These are phyloP conservation scores for Flaveria brownii DNA, from an alignment of 129 eudicot genomes.

Conservation along the genomic window DNA sequence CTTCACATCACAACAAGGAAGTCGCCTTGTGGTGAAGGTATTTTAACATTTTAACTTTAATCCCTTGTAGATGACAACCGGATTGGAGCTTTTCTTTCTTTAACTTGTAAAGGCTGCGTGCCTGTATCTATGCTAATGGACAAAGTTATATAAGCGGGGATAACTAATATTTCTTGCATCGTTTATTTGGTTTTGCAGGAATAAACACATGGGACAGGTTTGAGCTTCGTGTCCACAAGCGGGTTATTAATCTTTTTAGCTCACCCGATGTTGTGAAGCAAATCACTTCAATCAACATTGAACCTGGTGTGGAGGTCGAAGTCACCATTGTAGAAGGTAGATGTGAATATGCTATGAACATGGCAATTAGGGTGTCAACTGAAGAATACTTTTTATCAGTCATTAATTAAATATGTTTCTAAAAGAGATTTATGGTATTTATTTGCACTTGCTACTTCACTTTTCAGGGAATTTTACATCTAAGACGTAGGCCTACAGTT, in stretches of 20 bases:
- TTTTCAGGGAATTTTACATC: conserved; percentile 83
- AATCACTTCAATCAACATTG: conserved; percentile 85
- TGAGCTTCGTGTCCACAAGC: conserved; percentile 92
- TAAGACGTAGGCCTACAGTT: conserved; percentile 93
- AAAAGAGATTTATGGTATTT: conserved; percentile 26
- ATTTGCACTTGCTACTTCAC: conserved; percentile 48
- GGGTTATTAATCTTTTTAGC: conserved; percentile 93
- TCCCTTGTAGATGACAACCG: too few species aligned
- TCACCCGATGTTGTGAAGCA: conserved; percentile 93
- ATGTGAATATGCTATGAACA: background rate
- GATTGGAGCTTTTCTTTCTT: too few species aligned
- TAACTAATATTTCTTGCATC: too few species aligned
- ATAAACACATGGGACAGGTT: conserved; percentile 92
- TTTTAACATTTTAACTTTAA: too few species aligned
- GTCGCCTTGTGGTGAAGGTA: too few species aligned
- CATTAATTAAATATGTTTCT: conserved; percentile 10
- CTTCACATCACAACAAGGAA: too few species aligned
- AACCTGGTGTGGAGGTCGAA: conserved; percentile 95
- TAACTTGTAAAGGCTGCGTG: too few species aligned
- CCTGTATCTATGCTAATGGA: too few species aligned
- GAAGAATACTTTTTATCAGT: background rate
- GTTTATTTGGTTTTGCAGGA: conserved; percentile 34
- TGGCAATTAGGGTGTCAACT: background rate
- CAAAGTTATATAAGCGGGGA: too few species aligned
- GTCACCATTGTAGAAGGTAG: conserved; percentile 47